These are phyloP conservation scores for Podila verticillata DNA, from an alignment of 192 early-diverging fungal genomes.

Conservation along the genomic window DNA sequence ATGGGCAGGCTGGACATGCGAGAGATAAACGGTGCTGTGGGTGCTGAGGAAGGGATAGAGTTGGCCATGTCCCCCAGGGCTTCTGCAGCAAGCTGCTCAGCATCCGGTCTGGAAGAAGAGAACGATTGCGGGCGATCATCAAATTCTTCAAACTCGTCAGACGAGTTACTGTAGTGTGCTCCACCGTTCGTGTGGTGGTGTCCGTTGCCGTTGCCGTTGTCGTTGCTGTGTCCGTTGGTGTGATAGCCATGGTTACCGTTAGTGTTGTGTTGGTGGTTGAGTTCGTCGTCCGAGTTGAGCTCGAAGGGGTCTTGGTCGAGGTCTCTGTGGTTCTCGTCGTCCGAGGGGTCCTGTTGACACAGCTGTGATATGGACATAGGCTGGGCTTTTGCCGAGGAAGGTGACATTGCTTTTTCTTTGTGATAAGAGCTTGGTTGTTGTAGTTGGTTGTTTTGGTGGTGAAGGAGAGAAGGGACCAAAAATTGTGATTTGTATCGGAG, in stretches of 20 bases:
- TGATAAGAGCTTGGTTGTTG: neutral
- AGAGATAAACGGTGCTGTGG: conserved; percentile 68
- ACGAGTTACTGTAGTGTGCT: conserved; percentile 22
- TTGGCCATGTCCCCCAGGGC: conserved; percentile 50
- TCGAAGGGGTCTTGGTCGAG: conserved; percentile 43
- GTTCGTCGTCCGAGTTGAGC: conserved; percentile 12
- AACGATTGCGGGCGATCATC: conserved; percentile 24
- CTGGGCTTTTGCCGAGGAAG: conserved; percentile 45
- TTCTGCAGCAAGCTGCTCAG: conserved; percentile 43
- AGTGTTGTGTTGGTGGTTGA: neutral
- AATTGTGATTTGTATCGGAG: neutral
- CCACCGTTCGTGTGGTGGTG: neutral
- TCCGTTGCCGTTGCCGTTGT: neutral
- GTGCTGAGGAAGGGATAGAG: conserved; percentile 17
- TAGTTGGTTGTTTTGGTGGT: no score
- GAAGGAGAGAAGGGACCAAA: neutral
- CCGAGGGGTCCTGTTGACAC: conserved; percentile 36
- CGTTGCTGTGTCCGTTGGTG: neutral
- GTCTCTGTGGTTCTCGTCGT: conserved; percentile 21
- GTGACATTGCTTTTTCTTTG: conserved; percentile 26
- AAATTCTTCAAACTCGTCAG: conserved; percentile 50
- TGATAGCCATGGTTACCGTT: neutral
- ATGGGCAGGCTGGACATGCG: conserved; percentile 83
- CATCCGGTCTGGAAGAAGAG: conserved; percentile 2
- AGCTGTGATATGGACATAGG: conserved; percentile 52